Evolutionary conservation across 2,329 filamentous ascomycete species (phyloP).

Genomic region (Pseudogymnoascus sp.): DNA sequence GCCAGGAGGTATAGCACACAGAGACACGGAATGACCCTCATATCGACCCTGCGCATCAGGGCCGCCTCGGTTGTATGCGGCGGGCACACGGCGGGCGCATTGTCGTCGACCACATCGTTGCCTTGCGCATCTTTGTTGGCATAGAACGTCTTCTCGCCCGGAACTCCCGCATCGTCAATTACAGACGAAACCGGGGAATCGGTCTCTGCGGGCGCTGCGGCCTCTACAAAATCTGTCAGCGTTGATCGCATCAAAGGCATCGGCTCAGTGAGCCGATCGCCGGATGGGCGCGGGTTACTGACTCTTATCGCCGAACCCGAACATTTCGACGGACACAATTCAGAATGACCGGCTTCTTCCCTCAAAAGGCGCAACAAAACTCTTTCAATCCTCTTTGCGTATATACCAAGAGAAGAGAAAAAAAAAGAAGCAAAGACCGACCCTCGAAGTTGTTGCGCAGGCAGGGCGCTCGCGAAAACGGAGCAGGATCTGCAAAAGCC

Average conservation of each 20-base stretch:
- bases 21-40: slow-evolving; percentile 63
- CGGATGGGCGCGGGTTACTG: not conserved
- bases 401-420: not conserved
- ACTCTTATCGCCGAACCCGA: slow-evolving; percentile 7
- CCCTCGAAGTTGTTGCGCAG: not conserved
- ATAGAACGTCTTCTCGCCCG: not conserved
- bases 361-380: not conserved
- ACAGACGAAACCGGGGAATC: not conserved
- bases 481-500: slow-evolving; percentile 2
- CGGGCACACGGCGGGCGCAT: slow-evolving; percentile 24
- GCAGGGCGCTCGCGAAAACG: not conserved
- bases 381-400: not conserved
- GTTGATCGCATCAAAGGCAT: not conserved
- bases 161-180: not conserved
- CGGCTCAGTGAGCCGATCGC: not conserved
- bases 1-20: slow-evolving; percentile 64
- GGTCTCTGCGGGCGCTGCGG: not conserved
- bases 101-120: slow-evolving; percentile 17
- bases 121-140: slow-evolving; percentile 1
- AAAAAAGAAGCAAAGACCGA: not conserved
- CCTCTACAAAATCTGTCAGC: not conserved
- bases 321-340: not conserved
- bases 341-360: not conserved
- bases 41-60: slow-evolving; percentile 63
- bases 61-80: slow-evolving; percentile 43